Conservation (phyloP, 2,329 filamentous ascomycete genomes). For the Nothophoma quercina region DNA sequence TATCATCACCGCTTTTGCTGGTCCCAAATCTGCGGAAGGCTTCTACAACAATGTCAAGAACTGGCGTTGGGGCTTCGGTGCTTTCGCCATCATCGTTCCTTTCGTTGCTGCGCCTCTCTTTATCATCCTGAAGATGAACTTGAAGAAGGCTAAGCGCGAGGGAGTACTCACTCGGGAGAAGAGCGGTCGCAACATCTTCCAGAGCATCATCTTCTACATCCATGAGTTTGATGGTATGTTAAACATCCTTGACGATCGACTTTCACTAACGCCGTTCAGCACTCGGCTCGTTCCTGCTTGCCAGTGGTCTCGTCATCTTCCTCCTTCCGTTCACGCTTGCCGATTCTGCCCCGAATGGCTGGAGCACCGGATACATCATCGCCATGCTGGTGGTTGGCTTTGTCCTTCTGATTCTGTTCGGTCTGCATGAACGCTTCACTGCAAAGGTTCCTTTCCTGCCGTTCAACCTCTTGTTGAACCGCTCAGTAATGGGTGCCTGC, state of each 20-base stretch:
- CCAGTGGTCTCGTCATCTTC: constrained; percentile 55
- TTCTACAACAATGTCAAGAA: constrained; percentile 53
- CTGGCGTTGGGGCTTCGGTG: constrained; percentile 69
- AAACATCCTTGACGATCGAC: too few relatives aligned
- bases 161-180: constrained; percentile 58
- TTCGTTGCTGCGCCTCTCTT: constrained; percentile 66
- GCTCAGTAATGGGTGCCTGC: constrained; percentile 67
- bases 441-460: constrained; percentile 61
- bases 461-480: constrained; percentile 66
- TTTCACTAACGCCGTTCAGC: constrained; percentile 32
- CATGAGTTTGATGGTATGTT: constrained; percentile 56
- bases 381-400: constrained; percentile 60
- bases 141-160: constrained; percentile 63
- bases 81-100: constrained; percentile 70
- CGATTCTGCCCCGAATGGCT: constrained; percentile 52
- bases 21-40: constrained; percentile 36
- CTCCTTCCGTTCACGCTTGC: constrained; percentile 63
- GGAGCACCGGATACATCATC: constrained; percentile 61
- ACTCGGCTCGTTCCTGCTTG: constrained; percentile 56
- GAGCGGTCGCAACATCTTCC: constrained; percentile 53
- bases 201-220: constrained; percentile 51
- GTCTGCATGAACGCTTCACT: constrained; percentile 61
- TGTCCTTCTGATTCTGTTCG: constrained; percentile 56
- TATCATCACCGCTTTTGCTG: constrained; percentile 25
- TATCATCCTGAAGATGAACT: constrained; percentile 56